These are phyloP conservation scores for Pugionium cornutum DNA, from an alignment of 345 rosid genomes.

Conservation along the genomic window DNA sequence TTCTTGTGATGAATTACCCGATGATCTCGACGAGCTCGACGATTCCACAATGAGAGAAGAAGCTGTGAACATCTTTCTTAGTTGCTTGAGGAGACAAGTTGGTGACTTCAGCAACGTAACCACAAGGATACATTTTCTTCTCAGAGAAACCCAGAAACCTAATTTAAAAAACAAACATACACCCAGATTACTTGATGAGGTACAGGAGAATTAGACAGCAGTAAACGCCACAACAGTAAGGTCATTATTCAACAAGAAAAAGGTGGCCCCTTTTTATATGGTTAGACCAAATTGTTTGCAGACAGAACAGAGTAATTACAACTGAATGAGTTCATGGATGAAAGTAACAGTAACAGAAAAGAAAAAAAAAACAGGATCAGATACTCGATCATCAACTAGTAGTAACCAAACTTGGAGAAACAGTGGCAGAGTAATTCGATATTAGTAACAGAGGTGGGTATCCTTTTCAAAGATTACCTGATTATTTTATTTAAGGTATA, in stretches of 20 bases:
- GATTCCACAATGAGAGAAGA: conserved; percentile 72
- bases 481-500: not conserved
- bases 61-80: conserved; percentile 66
- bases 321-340: not conserved
- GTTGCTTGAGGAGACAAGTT: conserved; percentile 70
- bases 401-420: conserved; percentile 7
- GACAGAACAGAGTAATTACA: conserved; percentile 16
- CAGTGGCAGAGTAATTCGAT: not conserved
- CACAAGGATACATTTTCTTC: conserved; percentile 61
- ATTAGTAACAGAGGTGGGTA: not conserved
- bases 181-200: conserved; percentile 2
- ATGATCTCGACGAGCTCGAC: conserved; percentile 67
- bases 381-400: conserved; percentile 7
- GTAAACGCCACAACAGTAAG: not conserved
- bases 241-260: not conserved
- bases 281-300: not conserved
- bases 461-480: not conserved
- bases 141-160: conserved; percentile 15
- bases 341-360: conserved; percentile 10
- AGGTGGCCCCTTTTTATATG: not conserved
- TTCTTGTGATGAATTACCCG: conserved; percentile 47
- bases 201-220: not conserved
- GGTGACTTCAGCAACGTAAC: conserved; percentile 73
- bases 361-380: not conserved
- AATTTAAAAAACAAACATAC: conserved; percentile 10